These are phyloP conservation scores for Saccharomycopsis crataegensis DNA, from an alignment of 1,139 yeast species.

Conservation along the genomic window DNA sequence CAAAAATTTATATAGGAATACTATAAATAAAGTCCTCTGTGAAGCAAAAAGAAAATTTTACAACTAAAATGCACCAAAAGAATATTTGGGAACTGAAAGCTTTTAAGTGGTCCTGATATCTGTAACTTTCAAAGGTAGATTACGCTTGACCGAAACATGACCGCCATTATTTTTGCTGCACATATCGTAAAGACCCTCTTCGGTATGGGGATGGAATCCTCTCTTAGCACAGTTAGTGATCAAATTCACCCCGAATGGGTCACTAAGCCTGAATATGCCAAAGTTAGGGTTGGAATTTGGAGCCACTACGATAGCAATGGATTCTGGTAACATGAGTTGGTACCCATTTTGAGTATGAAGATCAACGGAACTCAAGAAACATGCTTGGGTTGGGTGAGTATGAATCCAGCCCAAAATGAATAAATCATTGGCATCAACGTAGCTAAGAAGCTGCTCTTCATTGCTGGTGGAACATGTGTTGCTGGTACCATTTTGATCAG, in stretches of 20 bases:
- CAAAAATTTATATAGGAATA: too few relatives aligned
- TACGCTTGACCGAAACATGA: slow-evolving; percentile 39
- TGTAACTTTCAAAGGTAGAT: slow-evolving; percentile 37
- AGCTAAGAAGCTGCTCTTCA: slow-evolving; percentile 48
- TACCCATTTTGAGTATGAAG: slow-evolving; percentile 57
- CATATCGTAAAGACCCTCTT: slow-evolving; percentile 37
- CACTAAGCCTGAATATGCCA: slow-evolving; percentile 52
- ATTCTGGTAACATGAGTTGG: slow-evolving; percentile 61
- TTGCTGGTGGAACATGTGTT: slow-evolving; percentile 52
- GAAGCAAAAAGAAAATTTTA: too few relatives aligned
- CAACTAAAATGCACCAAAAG: too few relatives aligned
- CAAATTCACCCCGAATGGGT: slow-evolving; percentile 50
- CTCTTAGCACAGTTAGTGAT: slow-evolving; percentile 39
- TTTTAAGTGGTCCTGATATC: slow-evolving; percentile 32
- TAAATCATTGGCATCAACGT: slow-evolving; percentile 43
- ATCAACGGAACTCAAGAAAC: slow-evolving; percentile 55
- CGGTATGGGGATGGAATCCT: slow-evolving; percentile 54
- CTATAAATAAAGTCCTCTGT: too few relatives aligned
- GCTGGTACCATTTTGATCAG: slow-evolving; percentile 50
- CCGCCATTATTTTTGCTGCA: slow-evolving; percentile 38
- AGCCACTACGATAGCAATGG: slow-evolving; percentile 55
- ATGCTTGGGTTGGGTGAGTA: slow-evolving; percentile 60
- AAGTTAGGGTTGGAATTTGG: slow-evolving; percentile 41
- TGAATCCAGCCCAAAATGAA: slow-evolving; percentile 64
- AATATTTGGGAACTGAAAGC: too few relatives aligned